phyloP scores from a whole-genome alignment of 169 alveolate genomes.

The Eimeria falciformis region DNA sequence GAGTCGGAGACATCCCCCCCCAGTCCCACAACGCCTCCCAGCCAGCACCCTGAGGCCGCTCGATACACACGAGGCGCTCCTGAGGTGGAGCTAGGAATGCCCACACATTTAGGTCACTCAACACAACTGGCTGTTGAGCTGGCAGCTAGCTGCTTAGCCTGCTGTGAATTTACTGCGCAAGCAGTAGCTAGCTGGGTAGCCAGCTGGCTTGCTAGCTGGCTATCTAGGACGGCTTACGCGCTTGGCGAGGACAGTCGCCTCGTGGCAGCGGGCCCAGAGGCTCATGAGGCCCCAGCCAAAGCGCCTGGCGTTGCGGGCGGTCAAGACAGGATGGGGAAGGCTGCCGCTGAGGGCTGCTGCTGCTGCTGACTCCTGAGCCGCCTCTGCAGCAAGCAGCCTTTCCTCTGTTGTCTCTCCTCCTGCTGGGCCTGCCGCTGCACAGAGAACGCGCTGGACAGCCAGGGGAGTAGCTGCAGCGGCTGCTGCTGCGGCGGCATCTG shows the following conservation, averaged over 20 bases:
- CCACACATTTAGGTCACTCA: too few species aligned
- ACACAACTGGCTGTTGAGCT: too few species aligned
- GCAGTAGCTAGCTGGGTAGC: conserved; percentile 30
- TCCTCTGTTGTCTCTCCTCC: conserved; percentile 46
- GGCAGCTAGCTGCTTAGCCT: neutral
- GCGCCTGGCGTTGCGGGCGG: conserved; percentile 27
- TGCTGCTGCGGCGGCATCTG: conserved; percentile 27
- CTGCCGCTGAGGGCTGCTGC: conserved; percentile 68
- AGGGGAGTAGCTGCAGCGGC: conserved; percentile 49
- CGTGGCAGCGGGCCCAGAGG: conserved; percentile 48
- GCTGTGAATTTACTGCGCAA: neutral
- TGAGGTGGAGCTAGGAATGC: too few species aligned
- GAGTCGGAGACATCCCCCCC: too few species aligned
- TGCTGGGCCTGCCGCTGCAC: conserved; percentile 7
- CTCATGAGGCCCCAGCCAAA: conserved; percentile 47
- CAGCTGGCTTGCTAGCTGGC: conserved; percentile 15
- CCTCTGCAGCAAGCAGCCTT: conserved; percentile 35
- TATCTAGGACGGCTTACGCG: neutral
- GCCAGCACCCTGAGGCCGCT: too few species aligned
- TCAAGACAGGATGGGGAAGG: conserved; percentile 66
- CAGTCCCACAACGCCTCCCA: too few species aligned
- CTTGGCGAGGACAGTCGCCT: neutral
- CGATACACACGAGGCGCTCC: too few species aligned
- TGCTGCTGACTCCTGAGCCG: conserved; percentile 54
- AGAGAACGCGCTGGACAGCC: neutral